Conservation (phyloP, 495 filamentous ascomycete species). For the Endocarpon pusillum region DNA sequence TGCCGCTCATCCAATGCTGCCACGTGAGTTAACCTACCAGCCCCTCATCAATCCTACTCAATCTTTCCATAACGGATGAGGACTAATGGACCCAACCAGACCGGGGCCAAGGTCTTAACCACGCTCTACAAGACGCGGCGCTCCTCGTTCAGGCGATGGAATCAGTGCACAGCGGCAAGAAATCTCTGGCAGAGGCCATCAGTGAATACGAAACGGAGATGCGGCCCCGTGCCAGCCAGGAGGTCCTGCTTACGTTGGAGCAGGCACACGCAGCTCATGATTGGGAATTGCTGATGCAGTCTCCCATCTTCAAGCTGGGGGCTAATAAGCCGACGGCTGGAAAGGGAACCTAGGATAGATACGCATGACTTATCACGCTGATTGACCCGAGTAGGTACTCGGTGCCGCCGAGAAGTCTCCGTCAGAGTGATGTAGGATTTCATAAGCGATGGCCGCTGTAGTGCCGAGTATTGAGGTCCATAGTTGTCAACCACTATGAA, state of each 20-base stretch:
- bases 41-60: constrained; percentile 32
- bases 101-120: constrained; percentile 36
- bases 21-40: constrained; percentile 35
- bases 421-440: no score
- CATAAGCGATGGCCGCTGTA: no score
- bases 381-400: no score
- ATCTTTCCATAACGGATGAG: constrained; percentile 31
- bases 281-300: constrained; percentile 21
- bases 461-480: no score
- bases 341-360: no score
- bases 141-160: constrained; percentile 21
- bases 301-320: constrained; percentile 11
- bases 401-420: no score
- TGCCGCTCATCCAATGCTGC: constrained; percentile 34
- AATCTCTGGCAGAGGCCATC: constrained; percentile 11
- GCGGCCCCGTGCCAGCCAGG: constrained; percentile 27
- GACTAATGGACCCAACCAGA: constrained; percentile 19
- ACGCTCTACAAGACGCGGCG: constrained; percentile 27
- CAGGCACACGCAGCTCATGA: constrained; percentile 29
- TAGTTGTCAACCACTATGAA: no score
- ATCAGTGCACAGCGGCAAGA: constrained; percentile 6
- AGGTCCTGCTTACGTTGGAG: constrained; percentile 21
- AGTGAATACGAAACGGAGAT: constrained; percentile 30
- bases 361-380: no score
- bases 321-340: not conserved